Conservation (phyloP, 2,329 filamentous ascomycete genomes). For the Ambrosiella beaveri region DNA sequence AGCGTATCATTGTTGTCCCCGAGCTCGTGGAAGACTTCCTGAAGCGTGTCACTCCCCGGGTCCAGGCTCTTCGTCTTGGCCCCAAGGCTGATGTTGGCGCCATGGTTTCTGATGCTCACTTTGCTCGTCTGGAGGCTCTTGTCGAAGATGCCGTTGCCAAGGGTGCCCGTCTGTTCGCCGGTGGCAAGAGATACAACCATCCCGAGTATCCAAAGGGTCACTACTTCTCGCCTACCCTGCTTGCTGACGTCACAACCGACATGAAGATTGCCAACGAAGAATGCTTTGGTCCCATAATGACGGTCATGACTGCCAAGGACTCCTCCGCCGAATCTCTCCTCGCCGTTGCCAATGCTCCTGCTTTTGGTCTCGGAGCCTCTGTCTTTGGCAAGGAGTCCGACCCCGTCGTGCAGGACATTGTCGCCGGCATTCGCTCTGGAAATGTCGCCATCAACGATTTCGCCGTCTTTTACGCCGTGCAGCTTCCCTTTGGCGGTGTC, state of each 20-base stretch:
- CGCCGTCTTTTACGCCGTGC: conserved; percentile 79
- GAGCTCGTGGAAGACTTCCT: conserved; percentile 60
- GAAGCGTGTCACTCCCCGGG: conserved; percentile 51
- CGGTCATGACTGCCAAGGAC: conserved; percentile 59
- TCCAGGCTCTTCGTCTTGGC: conserved; percentile 59
- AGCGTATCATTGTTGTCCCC: conserved; percentile 71
- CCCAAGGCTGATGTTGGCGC: conserved; percentile 71
- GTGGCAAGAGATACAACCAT: conserved; percentile 56
- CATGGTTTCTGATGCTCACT: conserved; percentile 65
- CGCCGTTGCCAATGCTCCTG: conserved; percentile 61
- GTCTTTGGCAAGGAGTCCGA: conserved; percentile 60
- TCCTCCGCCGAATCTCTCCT: conserved; percentile 47
- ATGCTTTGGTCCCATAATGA: conserved; percentile 82
- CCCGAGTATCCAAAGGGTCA: conserved; percentile 60
- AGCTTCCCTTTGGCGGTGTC: conserved; percentile 86
- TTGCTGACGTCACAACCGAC: conserved; percentile 68
- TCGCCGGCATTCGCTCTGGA: conserved; percentile 55
- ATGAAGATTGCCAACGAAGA: conserved; percentile 86
- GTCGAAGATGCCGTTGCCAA: conserved; percentile 59
- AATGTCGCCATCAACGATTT: conserved; percentile 97
- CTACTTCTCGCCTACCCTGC: conserved; percentile 82
- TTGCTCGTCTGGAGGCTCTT: conserved; percentile 57
- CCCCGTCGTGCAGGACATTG: conserved; percentile 43
- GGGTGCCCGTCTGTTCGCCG: conserved; percentile 67
- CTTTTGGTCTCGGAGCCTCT: conserved; percentile 73